Evolutionary conservation across 257 asterid genomes (phyloP), one percentile per base, ranked within the genome.

Genomic region (Ilex aquifolium): DNA sequence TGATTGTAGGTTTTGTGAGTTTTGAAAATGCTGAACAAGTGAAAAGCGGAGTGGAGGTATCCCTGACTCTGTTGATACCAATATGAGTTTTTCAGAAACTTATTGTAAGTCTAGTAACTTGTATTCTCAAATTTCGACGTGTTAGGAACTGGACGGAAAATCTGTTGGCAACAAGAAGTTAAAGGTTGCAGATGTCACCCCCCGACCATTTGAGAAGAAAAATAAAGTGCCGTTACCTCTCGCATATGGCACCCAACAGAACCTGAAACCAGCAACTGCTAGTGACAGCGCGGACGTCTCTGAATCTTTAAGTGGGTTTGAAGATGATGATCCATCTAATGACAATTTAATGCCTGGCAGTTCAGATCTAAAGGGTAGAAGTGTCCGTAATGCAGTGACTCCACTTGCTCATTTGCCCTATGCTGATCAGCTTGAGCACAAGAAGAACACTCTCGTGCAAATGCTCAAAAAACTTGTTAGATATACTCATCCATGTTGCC

Each of bases 331-430:
- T 56, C 48, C 63, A 39, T 32, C 21, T 16, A 76, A 66, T 57
- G 89, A 68, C 59, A 70, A 44, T 65, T 61, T 68, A 63, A 60
- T 70, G 65, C 55, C 74, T 54, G 69, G 68, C 36, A 77, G 69
- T 65, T 69, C 86, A 15, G 75, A 53, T 65, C 44, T 61, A 63
- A 85, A 69, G 82, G 74, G 80, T 76, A 82, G 89, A 79, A 83
- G 78, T 64, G 95, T 68, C 21, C 96, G 95, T 39, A 85, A 83
- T 76, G 97, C 58, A 52, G 99, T 90, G 80, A 90, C 99, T 74
- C 96, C 99, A 57, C 96, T 93, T 78, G 91, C 97, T 65, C 88
- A 82, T 82, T 60, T 93, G 91, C 69, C 95, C n/a, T 93, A 93
- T 72, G 67, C 88, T 17, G 88, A 84, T 57, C 99, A 93, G 79